These are phyloP conservation scores for Sporothrix luriei DNA, from an alignment of 2,329 filamentous ascomycete species.

Conservation along the genomic window DNA sequence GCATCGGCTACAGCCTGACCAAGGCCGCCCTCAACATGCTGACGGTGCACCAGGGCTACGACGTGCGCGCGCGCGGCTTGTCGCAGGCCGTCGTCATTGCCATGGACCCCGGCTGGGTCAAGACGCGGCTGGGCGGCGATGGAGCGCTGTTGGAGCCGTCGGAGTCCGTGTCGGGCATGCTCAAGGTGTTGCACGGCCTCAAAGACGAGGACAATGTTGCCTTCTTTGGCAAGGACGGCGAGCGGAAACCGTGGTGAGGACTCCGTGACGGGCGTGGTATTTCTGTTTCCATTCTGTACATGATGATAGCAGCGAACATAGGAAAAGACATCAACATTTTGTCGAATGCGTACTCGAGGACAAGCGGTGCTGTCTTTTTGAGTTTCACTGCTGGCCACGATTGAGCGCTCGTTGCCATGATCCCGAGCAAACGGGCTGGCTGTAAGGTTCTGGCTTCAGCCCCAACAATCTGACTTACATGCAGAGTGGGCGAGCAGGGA, in stretches of 20 bases:
- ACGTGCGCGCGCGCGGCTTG: slow-evolving; percentile 36
- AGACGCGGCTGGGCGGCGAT: slow-evolving; percentile 43
- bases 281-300: not conserved
- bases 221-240: slow-evolving; percentile 38
- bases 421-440: not conserved
- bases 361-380: too few relatives aligned
- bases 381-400: not conserved
- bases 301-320: not conserved
- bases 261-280: too few relatives aligned
- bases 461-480: slow-evolving; percentile 11
- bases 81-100: slow-evolving; percentile 40
- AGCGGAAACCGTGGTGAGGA: slow-evolving; percentile 38
- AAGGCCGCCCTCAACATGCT: slow-evolving; percentile 44
- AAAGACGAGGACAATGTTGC: slow-evolving; percentile 54
- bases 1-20: slow-evolving; percentile 43
- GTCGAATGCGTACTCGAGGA: not conserved
- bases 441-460: not conserved
- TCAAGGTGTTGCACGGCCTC: slow-evolving; percentile 72
- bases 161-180: slow-evolving; percentile 53
- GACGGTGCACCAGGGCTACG: slow-evolving; percentile 41
- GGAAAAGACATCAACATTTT: not conserved
- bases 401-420: too few relatives aligned
- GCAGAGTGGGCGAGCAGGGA: not conserved
- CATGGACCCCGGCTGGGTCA: slow-evolving; percentile 45
- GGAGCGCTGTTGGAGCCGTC: slow-evolving; percentile 39